Base-by-base conservation (phyloP, 2,329 filamentous ascomycete species). In the Chrysoporthe deuterocubensis region DNA sequence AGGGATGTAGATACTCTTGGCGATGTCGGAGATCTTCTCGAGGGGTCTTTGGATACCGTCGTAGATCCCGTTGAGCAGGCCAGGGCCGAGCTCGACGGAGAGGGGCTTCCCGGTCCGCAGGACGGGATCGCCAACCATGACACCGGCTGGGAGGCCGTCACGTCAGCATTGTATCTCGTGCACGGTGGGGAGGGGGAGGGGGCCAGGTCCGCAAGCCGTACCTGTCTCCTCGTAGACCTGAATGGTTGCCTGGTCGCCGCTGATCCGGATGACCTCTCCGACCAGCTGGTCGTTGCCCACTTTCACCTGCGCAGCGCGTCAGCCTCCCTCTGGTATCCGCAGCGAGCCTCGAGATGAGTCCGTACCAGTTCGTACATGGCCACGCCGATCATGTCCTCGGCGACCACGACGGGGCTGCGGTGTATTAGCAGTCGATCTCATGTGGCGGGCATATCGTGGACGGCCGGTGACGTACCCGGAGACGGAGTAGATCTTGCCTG, bases 191-290 rank as follows among this genome's bases (percentile, higher is more conserved):
- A 9, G 37, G 37, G 37, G 37, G 37, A 9, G 37, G 37, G 37
- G 37, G 6, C 37, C 11, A 40, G 54, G 62, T 26, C 40, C 37
- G 62, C 62, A 43, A 18, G 71, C 72, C 86, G 71, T 87, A 96
- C 94, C 93, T 74, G 96, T 99, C 84, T 99, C 96, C 81, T 99
- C 96, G 85, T 99, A 99, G 73, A 99, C 96, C 83, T 99, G 96
- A 74, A 99, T 96, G 62, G 94, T 97, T 74, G 94, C 94, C 83
- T 95, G 96, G 81, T 99, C 96, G 79, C 85, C 91, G 76, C 93
- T 96, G 83, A 99, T 96, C 80, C 96, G 92, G 86, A 99, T 99
- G 81, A 99, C 96, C 83, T 99, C 96, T 79, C 96, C 96, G 71
- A 97, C 92, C 69, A 99, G 89, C 78, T 91, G 89, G 78, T 97